Percentiles rank a stretch among this genome's conserved stretches.
phyloP scores from a whole-genome alignment of 1,284 basidiomycete genomes.

The Irpex sp. region DNA sequence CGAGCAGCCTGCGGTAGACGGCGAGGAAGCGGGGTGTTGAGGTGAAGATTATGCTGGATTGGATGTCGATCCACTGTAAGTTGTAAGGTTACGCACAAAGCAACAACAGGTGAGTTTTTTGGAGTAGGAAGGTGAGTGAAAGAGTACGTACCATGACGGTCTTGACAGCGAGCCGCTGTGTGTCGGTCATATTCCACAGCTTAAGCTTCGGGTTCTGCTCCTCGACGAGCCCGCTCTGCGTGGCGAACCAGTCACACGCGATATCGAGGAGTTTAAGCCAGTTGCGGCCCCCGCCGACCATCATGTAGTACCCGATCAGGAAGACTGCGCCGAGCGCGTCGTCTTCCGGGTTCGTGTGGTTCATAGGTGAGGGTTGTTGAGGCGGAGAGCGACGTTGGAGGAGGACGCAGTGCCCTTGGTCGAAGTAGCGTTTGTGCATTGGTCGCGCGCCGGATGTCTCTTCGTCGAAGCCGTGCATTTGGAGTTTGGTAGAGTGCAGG shows the following conservation, averaged over 20 bases:
- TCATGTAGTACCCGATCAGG: conserved; percentile 64
- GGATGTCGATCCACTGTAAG: conserved; percentile 71
- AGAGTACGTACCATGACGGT: conserved; percentile 58
- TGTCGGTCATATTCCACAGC: conserved; percentile 48
- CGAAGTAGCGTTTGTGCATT: conserved; percentile 61
- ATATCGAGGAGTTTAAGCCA: conserved; percentile 66
- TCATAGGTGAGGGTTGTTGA: too few relatives aligned
- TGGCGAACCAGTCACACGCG: conserved; percentile 65
- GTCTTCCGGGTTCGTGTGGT: conserved; percentile 43
- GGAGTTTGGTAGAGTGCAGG: conserved; percentile 49
- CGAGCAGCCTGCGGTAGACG: conserved; percentile 60
- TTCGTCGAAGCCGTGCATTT: not conserved
- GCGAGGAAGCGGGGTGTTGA: conserved; percentile 62
- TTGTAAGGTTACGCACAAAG: too few relatives aligned
- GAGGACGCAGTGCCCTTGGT: conserved; percentile 58
- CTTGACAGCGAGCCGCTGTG: conserved; percentile 59
- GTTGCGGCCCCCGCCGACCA: conserved; percentile 58
- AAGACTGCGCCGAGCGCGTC: conserved; percentile 75
- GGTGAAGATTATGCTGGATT: conserved; percentile 59
- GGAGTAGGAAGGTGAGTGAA: not conserved
- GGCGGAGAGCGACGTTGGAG: conserved; percentile 42
- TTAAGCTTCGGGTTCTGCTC: conserved; percentile 61
- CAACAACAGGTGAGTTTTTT: conserved; percentile 6
- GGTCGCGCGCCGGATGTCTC: conserved; percentile 50
- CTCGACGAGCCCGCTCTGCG: conserved; percentile 53